These are phyloP conservation scores for Hemisphaericaspora lyxosophila DNA, from an alignment of 1,139 yeast species.

Conservation along the genomic window DNA sequence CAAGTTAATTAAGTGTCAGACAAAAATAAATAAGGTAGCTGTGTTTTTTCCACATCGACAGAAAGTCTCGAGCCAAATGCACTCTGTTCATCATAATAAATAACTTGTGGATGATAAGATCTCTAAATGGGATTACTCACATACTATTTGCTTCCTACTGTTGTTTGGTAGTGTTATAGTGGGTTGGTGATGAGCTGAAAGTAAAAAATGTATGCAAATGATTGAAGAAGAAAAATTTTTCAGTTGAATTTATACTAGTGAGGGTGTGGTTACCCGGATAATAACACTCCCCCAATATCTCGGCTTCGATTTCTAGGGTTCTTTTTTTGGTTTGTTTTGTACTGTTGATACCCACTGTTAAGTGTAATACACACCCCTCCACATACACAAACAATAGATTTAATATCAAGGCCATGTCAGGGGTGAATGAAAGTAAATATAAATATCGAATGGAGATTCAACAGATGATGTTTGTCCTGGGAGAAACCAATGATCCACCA, in stretches of 20 bases:
- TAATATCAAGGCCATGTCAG: background rate
- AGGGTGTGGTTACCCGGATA: background rate
- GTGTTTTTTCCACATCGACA: conserved; percentile 92
- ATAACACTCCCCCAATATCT: too few species aligned
- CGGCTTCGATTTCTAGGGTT: too few species aligned
- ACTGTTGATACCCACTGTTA: too few species aligned
- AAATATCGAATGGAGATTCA: conserved; percentile 84
- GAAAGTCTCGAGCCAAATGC: conserved; percentile 95
- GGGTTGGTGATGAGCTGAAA: too few species aligned
- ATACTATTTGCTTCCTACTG: too few species aligned
- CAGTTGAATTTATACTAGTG: background rate
- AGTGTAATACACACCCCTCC: too few species aligned
- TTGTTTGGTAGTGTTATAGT: too few species aligned
- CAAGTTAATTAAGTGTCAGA: conserved; percentile 16
- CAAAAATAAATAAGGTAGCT: conserved; percentile 70
- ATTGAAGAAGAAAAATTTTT: background rate
- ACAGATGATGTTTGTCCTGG: conserved; percentile 98
- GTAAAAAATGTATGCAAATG: too few species aligned
- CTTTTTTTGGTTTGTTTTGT: too few species aligned
- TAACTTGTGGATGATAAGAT: background rate
- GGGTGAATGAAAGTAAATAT: conserved; percentile 47
- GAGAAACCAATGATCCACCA: conserved; percentile 94
- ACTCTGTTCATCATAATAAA: conserved; percentile 75
- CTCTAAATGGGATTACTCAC: too few species aligned
- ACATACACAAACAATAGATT: background rate